These are phyloP conservation scores for Yamadazyma friedrichii DNA, from an alignment of 1,139 yeast genomes.

Conservation along the genomic window DNA sequence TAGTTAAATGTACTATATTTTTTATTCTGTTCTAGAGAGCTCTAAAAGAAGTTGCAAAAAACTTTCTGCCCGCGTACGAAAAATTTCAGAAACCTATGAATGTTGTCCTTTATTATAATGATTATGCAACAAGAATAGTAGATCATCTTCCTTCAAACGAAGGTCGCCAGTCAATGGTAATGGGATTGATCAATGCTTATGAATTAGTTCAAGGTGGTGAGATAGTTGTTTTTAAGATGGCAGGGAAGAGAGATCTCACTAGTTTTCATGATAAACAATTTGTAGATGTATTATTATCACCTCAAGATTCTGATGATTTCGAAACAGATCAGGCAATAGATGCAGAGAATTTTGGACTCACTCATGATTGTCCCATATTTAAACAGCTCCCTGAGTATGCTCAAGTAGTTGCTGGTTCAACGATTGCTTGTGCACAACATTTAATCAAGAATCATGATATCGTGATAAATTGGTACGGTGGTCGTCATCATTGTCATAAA, in stretches of 20 bases:
- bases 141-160: constrained; percentile 54
- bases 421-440: constrained; percentile 48
- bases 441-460: constrained; percentile 24
- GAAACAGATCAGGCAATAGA: not conserved
- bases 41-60: no score
- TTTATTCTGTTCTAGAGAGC: no score
- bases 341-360: constrained; percentile 34
- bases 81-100: no score
- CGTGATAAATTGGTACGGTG: constrained; percentile 77
- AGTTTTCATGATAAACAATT: constrained; percentile 41
- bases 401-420: constrained; percentile 53
- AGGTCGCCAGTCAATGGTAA: constrained; percentile 49
- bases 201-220: constrained; percentile 22
- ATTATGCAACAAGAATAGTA: constrained; percentile 22
- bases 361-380: constrained; percentile 67
- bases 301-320: not conserved
- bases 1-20: no score
- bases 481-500: constrained; percentile 68
- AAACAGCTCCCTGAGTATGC: constrained; percentile 53
- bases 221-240: constrained; percentile 24
- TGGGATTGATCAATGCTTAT: constrained; percentile 43
- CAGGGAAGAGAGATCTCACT: constrained; percentile 24
- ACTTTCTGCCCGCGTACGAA: no score
- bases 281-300: constrained; percentile 28
- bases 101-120: constrained; percentile 7